These are phyloP conservation scores for Colletotrichum abscissum DNA, from an alignment of 2,329 filamentous ascomycete species.

Conservation along the genomic window DNA sequence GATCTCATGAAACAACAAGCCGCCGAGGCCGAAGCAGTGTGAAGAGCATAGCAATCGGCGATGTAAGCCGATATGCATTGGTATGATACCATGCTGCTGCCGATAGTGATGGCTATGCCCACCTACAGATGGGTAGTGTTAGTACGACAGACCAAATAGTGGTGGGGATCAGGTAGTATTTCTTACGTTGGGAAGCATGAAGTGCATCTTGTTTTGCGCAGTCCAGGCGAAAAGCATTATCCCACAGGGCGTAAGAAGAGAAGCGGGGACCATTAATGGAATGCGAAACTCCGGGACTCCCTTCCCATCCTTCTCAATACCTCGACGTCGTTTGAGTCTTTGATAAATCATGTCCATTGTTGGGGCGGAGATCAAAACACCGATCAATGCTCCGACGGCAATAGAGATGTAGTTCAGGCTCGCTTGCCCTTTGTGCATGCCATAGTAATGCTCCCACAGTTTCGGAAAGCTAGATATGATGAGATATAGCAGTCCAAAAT, in stretches of 20 bases:
- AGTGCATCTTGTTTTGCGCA: slow-evolving; percentile 55
- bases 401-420: slow-evolving; percentile 74
- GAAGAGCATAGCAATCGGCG: slow-evolving; percentile 58
- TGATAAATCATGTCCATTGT: slow-evolving; percentile 55
- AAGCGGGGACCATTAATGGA: slow-evolving; percentile 52
- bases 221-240: slow-evolving; percentile 58
- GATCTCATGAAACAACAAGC: slow-evolving; percentile 58
- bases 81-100: slow-evolving; percentile 22
- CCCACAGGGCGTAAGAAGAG: slow-evolving; percentile 52
- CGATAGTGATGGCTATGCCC: slow-evolving; percentile 6
- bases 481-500: slow-evolving; percentile 73
- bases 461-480: slow-evolving; percentile 70
- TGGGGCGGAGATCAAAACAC: slow-evolving; percentile 57
- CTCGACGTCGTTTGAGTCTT: slow-evolving; percentile 41
- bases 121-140: background rate
- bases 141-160: background rate
- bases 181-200: slow-evolving; percentile 57
- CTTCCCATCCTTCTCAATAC: slow-evolving; percentile 36
- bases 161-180: too few species aligned
- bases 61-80: slow-evolving; percentile 45
- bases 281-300: slow-evolving; percentile 67
- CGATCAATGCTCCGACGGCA: slow-evolving; percentile 70
- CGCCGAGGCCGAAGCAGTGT: slow-evolving; percentile 59
- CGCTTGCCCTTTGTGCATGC: slow-evolving; percentile 66
- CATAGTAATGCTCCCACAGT: slow-evolving; percentile 67